Base-by-base conservation (phyloP, 2,329 filamentous ascomycete species). In the Pseudopyricularia javanii region DNA sequence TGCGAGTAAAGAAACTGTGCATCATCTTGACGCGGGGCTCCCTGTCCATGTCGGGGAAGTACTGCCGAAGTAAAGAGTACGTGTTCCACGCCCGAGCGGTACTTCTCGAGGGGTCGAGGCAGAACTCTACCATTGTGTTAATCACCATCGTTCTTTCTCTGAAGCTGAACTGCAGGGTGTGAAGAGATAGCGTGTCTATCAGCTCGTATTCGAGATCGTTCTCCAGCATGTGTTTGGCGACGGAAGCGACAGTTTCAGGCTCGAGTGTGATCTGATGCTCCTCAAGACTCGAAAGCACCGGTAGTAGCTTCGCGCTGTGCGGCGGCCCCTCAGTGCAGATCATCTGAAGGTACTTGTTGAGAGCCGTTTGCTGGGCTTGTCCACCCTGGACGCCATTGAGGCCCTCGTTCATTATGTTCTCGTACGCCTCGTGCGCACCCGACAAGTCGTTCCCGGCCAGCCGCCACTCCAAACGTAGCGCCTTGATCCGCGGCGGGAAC, bases 201-300 rank as follows among this genome's bases (percentile, higher is more conserved):
- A 89, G 82, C 56, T 94, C 89, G 57, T 83, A 81, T 45, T 83
- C 76, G 63, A 95, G 87, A 60, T 88, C 85, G 40, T 85, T 82
- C 56, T 80, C 76, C 11, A 96, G 75, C 59, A 95, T 86, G 43
- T 86, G 73, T 47, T 83, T 73, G 55, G 83, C 86, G n/a, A 96
- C 73, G 0, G 80, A 76, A 7, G 83, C 80, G 1, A 93, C 79
- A 0, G 90, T 94, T 45, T 83, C 76, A 0, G 90, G 80, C 34
- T 87, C 84, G 14, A 96, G 75, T 1, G 76, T 78, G 7, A 81
- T 79, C 53, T 82, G 75, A 11, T 82, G 80, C 60, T 89, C 80
- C 54, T 90, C 83, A 3, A 94, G 70, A 47, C 85, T 80, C 53
- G 85, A 80, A 0, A 88, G 77, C 40, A 94, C 76, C n/a, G 82